Evolutionary conservation across 139 green algal genomes (phyloP), one percentile per base, ranked within the genome.

Genomic region (Chlorella vulgaris): DNA sequence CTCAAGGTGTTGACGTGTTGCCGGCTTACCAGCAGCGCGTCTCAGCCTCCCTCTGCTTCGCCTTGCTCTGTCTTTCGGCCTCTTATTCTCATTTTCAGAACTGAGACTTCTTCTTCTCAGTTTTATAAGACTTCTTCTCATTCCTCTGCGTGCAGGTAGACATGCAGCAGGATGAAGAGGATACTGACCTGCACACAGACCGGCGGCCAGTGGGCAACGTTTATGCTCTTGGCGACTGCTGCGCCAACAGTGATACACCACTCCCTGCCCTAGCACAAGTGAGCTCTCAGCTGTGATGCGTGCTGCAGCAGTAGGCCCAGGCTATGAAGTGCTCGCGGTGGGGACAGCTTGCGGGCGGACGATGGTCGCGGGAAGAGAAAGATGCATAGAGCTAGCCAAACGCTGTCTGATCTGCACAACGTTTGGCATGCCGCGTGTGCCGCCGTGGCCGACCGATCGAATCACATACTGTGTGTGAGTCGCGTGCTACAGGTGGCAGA

Each of bases 191-290:
- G 26, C 53, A 77, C 29, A 28, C 29, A 31, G n/a, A 58, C 39
- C 74, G 75, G 31, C 31, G 55, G 36, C 73, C 74, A 0, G 67
- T 90, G 67, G 65, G 61, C 1, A 60, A 87, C 83, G 86, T 96
- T 19, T 98, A 91, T 50, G 92, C 93, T 1, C 76, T 98, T 35
- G 95, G 95, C 0, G 95, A 98, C 89, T 98, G 94, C 87, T 92
- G 87, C 33, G 93, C 91, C n/a, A 93, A 96, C 75, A 50, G 78
- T 22, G 88, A 93, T 26, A 81, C 66, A 19, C 95, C 95, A 7
- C 83, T 98, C 68, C 95, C 95, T 0, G 91, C 95, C 0, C 86
- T 98, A 21, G 95, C 95, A 6, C 94, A 98, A 91, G 94, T 96
- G 50, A 33, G 84, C 10, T 1, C 3, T 40, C 2, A 42, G 55